Conservation (phyloP, 176 grass and related monocot genomes). For the Zizania latifolia region DNA sequence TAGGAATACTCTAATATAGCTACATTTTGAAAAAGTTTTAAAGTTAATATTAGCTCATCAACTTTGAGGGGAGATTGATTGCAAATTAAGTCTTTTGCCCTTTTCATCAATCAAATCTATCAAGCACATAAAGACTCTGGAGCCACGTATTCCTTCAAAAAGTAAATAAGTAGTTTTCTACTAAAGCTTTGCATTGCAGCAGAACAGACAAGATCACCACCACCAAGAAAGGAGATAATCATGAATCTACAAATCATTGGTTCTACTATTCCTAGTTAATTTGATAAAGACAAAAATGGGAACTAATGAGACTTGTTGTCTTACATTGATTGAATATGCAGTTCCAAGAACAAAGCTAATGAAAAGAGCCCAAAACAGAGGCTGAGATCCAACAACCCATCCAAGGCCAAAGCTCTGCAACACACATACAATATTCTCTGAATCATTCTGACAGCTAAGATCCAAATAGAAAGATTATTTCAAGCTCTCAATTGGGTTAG, state of each 20-base stretch:
- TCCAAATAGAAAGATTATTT: not conserved
- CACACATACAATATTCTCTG: not conserved
- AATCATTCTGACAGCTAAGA: conserved; percentile 30
- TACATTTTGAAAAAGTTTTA: not conserved
- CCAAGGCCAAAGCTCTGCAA: conserved; percentile 85
- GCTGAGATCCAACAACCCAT: conserved; percentile 59
- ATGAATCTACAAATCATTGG: not conserved
- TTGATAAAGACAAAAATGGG: not conserved
- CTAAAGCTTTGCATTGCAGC: not conserved
- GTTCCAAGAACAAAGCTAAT: conserved; percentile 91
- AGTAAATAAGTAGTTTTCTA: not conserved
- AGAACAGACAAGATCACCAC: not conserved
- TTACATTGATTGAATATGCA: conserved; percentile 92
- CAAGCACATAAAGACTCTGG: too few species aligned
- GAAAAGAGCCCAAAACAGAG: conserved; percentile 80
- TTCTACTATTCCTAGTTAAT: not conserved
- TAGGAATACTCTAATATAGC: not conserved
- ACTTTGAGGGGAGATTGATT: too few species aligned
- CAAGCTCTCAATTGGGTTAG: not conserved
- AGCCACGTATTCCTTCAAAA: not conserved
- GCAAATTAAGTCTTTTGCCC: too few species aligned
- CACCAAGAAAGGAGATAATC: not conserved
- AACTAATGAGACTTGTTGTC: not conserved
- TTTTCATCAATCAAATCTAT: too few species aligned
- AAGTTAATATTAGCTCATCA: too few species aligned